phyloP scores from a whole-genome alignment of 1,284 basidiomycete genomes.

The Ustilago cynodontis region DNA sequence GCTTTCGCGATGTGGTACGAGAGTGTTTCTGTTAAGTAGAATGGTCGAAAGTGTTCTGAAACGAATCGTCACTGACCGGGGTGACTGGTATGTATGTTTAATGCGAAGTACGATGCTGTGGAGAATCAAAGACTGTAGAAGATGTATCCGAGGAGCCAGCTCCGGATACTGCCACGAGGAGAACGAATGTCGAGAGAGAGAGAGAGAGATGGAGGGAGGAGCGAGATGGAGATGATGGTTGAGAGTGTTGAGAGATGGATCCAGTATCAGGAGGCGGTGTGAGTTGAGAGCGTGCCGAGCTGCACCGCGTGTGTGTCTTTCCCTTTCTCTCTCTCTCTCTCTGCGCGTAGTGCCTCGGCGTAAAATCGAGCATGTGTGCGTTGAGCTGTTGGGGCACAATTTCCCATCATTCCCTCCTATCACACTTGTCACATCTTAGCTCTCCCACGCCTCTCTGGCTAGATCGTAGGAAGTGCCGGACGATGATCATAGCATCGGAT shows the following conservation, averaged over 20 bases:
- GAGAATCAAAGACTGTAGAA: background rate
- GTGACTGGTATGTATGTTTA: background rate
- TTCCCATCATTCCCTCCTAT: background rate
- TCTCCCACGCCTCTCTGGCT: background rate
- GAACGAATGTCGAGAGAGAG: background rate
- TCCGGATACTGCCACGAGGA: slow-evolving; percentile 5
- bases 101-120: slow-evolving; percentile 1
- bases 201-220: background rate
- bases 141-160: slow-evolving; percentile 26
- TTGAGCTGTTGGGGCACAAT: too few relatives aligned
- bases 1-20: background rate
- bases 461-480: background rate
- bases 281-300: background rate
- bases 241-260: background rate
- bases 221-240: background rate
- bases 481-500: background rate
- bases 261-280: background rate
- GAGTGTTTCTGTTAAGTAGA: background rate
- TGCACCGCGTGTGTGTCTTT: background rate
- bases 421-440: background rate
- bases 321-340: too few relatives aligned
- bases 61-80: background rate
- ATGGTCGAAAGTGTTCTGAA: background rate
- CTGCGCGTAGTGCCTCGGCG: too few relatives aligned
- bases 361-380: background rate